Evolutionary conservation across 306 rosid species (phyloP).

Genomic region (Acacia confusa): DNA sequence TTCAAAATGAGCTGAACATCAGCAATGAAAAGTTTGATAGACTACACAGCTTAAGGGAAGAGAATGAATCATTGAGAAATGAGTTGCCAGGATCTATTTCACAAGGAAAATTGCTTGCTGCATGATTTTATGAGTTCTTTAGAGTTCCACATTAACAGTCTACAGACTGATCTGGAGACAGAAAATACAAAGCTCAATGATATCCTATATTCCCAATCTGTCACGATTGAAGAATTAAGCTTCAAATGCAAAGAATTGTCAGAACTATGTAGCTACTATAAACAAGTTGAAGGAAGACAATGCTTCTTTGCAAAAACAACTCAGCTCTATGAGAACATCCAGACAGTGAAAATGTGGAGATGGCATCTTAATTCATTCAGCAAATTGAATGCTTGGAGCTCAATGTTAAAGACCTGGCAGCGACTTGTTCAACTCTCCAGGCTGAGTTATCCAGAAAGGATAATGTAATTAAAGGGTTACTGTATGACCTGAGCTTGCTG

Average conservation of each 20-base stretch:
- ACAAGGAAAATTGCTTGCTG: conserved; percentile 40
- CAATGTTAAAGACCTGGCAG: conserved; percentile 47
- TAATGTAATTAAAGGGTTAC: conserved; percentile 73
- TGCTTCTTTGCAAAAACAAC: conserved; percentile 39
- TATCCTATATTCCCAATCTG: conserved; percentile 44
- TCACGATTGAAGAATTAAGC: conserved; percentile 33
- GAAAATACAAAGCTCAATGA: conserved; percentile 36
- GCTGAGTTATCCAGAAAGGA: conserved; percentile 77
- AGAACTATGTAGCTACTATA: conserved; percentile 6
- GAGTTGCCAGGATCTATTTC: conserved; percentile 30
- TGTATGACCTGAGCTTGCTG: conserved; percentile 87
- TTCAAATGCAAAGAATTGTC: conserved; percentile 39
- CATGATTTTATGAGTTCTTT: conserved; percentile 35
- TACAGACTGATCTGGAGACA: conserved; percentile 40
- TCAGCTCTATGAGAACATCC: conserved; percentile 32
- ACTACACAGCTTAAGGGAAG: conserved; percentile 41
- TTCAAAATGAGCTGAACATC: conserved; percentile 45
- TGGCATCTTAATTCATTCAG: conserved; percentile 35
- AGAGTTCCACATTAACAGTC: conserved; percentile 29
- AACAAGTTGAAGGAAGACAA: conserved; percentile 46
- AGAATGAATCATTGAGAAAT: conserved; percentile 38
- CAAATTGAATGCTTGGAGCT: conserved; percentile 46
- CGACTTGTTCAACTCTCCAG: conserved; percentile 45
- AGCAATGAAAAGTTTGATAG: conserved; percentile 52
- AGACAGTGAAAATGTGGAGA: conserved; percentile 41